These are phyloP conservation scores for Cladophialophora chaetospira DNA, from an alignment of 2,329 filamentous ascomycete species.

Conservation along the genomic window DNA sequence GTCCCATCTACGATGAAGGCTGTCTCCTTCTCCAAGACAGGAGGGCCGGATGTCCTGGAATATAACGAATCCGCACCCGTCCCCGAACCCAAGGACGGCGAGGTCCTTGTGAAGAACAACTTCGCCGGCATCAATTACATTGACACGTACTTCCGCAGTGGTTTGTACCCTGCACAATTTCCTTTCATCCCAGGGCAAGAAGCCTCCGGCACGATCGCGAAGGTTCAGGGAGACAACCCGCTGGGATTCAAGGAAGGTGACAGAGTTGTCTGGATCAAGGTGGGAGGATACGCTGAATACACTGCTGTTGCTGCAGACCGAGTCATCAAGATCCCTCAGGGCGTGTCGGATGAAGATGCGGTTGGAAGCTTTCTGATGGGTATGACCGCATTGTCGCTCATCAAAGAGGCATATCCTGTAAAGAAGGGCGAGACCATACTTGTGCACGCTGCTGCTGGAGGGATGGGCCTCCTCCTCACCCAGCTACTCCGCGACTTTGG, in stretches of 20 bases:
- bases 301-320: constrained; percentile 56
- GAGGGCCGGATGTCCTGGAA: constrained; percentile 71
- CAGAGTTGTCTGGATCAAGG: constrained; percentile 68
- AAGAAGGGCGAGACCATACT: constrained; percentile 78
- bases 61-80: constrained; percentile 71
- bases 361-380: constrained; percentile 77
- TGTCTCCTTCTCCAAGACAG: constrained; percentile 70
- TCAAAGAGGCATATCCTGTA: constrained; percentile 71
- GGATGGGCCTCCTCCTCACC: constrained; percentile 70
- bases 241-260: constrained; percentile 65
- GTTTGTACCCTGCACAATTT: constrained; percentile 69
- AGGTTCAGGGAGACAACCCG: constrained; percentile 56
- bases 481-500: constrained; percentile 74
- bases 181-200: constrained; percentile 81
- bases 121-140: constrained; percentile 85
- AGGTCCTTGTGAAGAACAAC: constrained; percentile 79
- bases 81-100: constrained; percentile 65
- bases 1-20: constrained; percentile 65
- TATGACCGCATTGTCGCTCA: constrained; percentile 77
- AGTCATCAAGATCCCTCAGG: constrained; percentile 65
- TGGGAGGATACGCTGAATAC: constrained; percentile 61
- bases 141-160: constrained; percentile 86
- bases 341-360: constrained; percentile 62
- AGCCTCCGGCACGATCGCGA: constrained; percentile 70
- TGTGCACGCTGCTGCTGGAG: constrained; percentile 82